Conservation (phyloP, 805 yeast species). For the Candida insectorum region DNA sequence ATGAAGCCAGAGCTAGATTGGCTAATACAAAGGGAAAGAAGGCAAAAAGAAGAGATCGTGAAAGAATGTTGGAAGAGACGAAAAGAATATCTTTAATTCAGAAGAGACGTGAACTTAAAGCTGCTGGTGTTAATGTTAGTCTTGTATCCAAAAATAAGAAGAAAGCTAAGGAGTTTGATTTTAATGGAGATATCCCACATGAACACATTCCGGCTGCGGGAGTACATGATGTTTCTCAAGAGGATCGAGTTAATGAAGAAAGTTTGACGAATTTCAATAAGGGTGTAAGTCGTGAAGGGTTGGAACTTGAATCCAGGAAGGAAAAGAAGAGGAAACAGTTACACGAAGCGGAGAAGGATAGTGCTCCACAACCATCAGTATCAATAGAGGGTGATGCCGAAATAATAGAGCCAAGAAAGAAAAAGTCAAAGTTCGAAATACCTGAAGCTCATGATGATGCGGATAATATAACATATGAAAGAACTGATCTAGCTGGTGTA, state of each 20-base stretch:
- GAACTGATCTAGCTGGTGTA: conserved; percentile 16
- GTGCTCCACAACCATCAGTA: conserved; percentile 1
- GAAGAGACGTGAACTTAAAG: conserved; percentile 75
- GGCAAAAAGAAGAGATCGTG: conserved; percentile 86
- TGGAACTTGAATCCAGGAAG: conserved; percentile 35
- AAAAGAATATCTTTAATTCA: conserved; percentile 72
- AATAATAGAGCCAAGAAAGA: conserved; percentile 10
- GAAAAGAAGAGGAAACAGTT: conserved; percentile 15
- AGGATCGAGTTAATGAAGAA: too few species aligned
- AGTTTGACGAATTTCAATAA: conserved; percentile 44
- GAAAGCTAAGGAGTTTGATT: conserved; percentile 65
- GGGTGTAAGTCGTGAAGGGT: conserved; percentile 43
- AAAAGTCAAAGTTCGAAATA: conserved; percentile 13
- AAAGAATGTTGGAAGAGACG: conserved; percentile 76
- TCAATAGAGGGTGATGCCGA: conserved; percentile 3
- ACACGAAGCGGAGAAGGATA: not conserved
- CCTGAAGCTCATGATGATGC: conserved; percentile 4
- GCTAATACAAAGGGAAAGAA: conserved; percentile 93
- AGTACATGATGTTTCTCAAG: conserved; percentile 57
- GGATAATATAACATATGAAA: conserved; percentile 12
- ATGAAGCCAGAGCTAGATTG: conserved; percentile 91
- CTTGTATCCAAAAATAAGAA: conserved; percentile 52
- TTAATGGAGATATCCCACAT: conserved; percentile 78
- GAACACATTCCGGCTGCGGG: conserved; percentile 71
- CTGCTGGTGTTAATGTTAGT: conserved; percentile 64